Evolutionary conservation across 176 grass and related monocot species (phyloP), one percentile per base, ranked within the genome.

Genomic region (Eleusine indica): DNA sequence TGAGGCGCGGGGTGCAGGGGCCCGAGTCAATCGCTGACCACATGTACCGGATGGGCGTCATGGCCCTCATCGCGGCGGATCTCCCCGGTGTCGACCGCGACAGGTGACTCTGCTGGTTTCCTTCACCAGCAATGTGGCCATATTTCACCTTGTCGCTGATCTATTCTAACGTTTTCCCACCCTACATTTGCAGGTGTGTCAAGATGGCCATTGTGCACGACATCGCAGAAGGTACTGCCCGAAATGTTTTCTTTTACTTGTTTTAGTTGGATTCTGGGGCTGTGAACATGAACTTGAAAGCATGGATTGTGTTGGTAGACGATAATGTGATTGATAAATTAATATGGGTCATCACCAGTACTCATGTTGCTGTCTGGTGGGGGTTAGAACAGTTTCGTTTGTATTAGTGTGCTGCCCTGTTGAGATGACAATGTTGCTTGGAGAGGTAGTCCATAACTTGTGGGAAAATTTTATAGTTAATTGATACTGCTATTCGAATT

Each of bases 201-300:
- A 99, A 99, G 83, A 99, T 99, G 79, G 97, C 91, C 53, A 90
- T 99, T 74, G 97, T 99, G 75, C 97, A 99, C 54, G 93, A 99
- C 84, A 94, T 99, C 49, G 97, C 97, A 10, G 97, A 96, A 94
- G 91, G 97, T 99, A 89, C 14, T 10, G 40, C 1, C 32, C 2
- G 42, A 8, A 19, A 13, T 3, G 62, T 14, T 63, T 0, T 16
- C 68, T 66, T 35, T 0, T 71, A 74, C 14, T 13, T 66, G 44
- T 1, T 12, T 54, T 57, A 62, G 28, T 71, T 82, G 5, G 18
- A 61, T 68, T 52, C 40, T 14, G 7, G 30, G 9, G 15, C 13
- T 56, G 4, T 60, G 21, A 18, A 28, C 70, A 12, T 7, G 35
- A 48, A 28, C 14, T 0, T 82, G 9, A 7, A 29, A 21, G 25